Conservation (phyloP, 306 rosid species). For the Cajanus cajan region DNA sequence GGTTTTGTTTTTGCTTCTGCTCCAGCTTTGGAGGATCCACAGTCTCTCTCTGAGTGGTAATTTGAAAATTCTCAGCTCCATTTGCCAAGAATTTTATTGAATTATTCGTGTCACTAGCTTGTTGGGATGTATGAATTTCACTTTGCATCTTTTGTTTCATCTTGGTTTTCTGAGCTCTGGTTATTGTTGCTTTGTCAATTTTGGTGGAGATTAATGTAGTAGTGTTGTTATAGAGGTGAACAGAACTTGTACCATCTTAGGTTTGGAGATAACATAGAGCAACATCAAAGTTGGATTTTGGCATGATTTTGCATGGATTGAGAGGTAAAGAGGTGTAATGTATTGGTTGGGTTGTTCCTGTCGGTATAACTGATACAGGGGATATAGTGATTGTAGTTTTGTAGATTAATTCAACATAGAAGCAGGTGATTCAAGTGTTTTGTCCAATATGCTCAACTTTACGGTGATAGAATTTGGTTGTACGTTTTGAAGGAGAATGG, state of each 20-base stretch:
- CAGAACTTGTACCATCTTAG: slow-evolving; percentile 4
- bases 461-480: background rate
- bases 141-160: background rate
- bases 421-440: slow-evolving; percentile 12
- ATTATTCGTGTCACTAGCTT: slow-evolving; percentile 8
- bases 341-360: slow-evolving; percentile 1
- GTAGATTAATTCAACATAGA: slow-evolving; percentile 11
- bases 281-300: slow-evolving; percentile 2
- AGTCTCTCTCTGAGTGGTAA: slow-evolving; percentile 33
- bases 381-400: slow-evolving; percentile 18
- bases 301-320: slow-evolving; percentile 25
- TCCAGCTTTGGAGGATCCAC: slow-evolving; percentile 30
- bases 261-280: slow-evolving; percentile 11
- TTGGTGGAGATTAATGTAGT: slow-evolving; percentile 2
- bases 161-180: slow-evolving; percentile 7
- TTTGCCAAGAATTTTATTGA: slow-evolving; percentile 7
- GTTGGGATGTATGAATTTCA: slow-evolving; percentile 13
- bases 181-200: background rate
- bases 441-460: background rate
- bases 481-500: background rate
- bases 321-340: slow-evolving; percentile 25
- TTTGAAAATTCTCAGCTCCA: slow-evolving; percentile 22
- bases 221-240: background rate
- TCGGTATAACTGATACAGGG: background rate
- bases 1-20: slow-evolving; percentile 34